phyloP scores from a whole-genome alignment of 2,329 filamentous ascomycete species.

The Neoarthrinium moseri region DNA sequence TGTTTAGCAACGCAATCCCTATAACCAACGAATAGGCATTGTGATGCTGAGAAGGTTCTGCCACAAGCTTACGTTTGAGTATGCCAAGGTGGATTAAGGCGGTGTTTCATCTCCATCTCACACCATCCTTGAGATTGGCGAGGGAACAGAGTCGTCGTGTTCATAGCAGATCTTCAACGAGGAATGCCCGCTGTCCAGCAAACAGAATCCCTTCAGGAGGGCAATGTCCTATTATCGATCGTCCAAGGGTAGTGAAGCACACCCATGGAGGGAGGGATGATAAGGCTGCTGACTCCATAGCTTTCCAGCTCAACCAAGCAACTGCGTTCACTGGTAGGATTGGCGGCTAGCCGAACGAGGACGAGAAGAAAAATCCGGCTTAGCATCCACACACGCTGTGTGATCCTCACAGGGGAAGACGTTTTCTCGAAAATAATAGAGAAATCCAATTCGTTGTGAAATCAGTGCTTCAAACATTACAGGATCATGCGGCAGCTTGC shows the following conservation, averaged over 20 bases:
- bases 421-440: background rate
- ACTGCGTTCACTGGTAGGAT: background rate
- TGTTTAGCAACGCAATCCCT: no score
- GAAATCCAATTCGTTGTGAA: conserved; percentile 8
- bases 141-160: no score
- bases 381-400: conserved; percentile 6
- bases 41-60: conserved; percentile 25
- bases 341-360: conserved; percentile 4
- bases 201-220: no score
- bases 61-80: conserved; percentile 27
- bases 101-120: conserved; percentile 33
- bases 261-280: background rate
- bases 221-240: background rate
- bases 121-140: background rate
- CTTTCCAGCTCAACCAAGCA: background rate
- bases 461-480: conserved; percentile 8
- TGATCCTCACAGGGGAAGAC: conserved; percentile 7
- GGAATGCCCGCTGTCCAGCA: no score
- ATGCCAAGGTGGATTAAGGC: conserved; percentile 25
- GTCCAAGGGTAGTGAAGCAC: conserved; percentile 2
- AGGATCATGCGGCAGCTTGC: conserved; percentile 8
- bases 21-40: background rate
- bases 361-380: background rate
- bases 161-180: no score
- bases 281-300: background rate